Conservation (phyloP, 2,329 filamentous ascomycete species). For the Curvularia verruculosa region DNA sequence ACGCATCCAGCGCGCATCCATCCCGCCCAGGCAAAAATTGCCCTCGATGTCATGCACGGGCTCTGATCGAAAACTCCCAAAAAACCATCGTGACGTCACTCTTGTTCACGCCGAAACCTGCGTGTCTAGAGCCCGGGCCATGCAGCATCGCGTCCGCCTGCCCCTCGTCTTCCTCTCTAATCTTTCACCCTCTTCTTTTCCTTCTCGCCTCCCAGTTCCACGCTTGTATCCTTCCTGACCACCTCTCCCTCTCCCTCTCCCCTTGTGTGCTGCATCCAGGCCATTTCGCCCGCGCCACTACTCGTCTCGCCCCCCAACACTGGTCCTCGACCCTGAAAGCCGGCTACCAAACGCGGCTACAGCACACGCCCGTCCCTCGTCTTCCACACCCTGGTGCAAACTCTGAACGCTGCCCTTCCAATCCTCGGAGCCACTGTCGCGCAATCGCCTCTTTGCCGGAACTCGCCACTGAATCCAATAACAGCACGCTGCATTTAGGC, state of each 20-base stretch:
- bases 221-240: slow-evolving; percentile 29
- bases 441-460: slow-evolving; percentile 24
- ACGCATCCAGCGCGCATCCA: neutral
- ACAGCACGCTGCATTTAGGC: slow-evolving; percentile 22
- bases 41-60: slow-evolving; percentile 14
- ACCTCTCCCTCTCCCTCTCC: slow-evolving; percentile 24
- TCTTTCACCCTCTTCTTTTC: slow-evolving; percentile 19
- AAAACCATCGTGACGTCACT: slow-evolving; percentile 25
- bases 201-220: slow-evolving; percentile 31
- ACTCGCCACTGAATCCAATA: slow-evolving; percentile 23
- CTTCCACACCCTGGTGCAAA: slow-evolving; percentile 11
- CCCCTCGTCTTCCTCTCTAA: slow-evolving; percentile 18
- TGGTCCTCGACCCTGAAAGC: slow-evolving; percentile 15
- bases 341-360: slow-evolving; percentile 7
- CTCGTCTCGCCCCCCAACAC: slow-evolving; percentile 24
- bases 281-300: slow-evolving; percentile 23
- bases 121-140: slow-evolving; percentile 16
- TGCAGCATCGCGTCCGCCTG: slow-evolving; percentile 16
- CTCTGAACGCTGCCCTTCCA: slow-evolving; percentile 7
- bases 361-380: slow-evolving; percentile 1
- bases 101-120: slow-evolving; percentile 18
- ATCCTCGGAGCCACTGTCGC: slow-evolving; percentile 15
- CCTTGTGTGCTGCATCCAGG: slow-evolving; percentile 24
- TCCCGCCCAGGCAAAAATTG: slow-evolving; percentile 6
- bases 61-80: slow-evolving; percentile 22